Evolutionary conservation across 148 eudicot species (phyloP), one percentile per base, ranked within the genome.

Genomic region (Vaccinium vitisidaea): DNA sequence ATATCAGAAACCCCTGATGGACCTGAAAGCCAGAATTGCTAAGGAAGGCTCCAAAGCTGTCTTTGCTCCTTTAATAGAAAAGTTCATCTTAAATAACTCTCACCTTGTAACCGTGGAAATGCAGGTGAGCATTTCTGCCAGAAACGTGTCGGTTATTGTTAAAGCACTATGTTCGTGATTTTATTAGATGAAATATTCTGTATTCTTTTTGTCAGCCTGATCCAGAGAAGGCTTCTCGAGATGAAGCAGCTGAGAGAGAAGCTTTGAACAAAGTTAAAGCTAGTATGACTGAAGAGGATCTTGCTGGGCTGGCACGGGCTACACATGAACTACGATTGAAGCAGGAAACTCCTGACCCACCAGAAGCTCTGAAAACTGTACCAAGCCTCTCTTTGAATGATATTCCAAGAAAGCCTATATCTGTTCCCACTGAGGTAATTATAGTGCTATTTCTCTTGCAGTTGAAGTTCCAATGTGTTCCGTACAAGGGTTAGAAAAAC

Each of bases 321-420:
- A 97, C 99, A 2, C 90, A 95, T 52, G 99, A 93, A 83, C 84
- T 97, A 76, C 93, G 94, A 69, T 89, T 93, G 86, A 95, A 93
- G 92, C 99, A 97, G 86, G 99, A 97, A 91, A 97, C 99, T 77
- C 98, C 99, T 75, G 99, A 97, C 86, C 92, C 95, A 23, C 99
- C 99, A 53, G 99, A 95, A 89, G 99, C 99, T 86, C 87, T 97
- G 48, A 95, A 95, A 79, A 80, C 88, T 85, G 98, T 97, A 75
- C 99, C 99, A 80, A 89, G 98, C 89, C 96, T 97, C 79, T 93
- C 93, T 84, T 85, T 97, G 84, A 86, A 87, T 85, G 99, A 97
- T 85, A 97, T 97, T 84, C 99, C 99, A 11, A 95, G 89, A 86
- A 90, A 91, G 86, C 99, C 98, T 18, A 93, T 88, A 84, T 89